A percentile compares a stretch with the other conserved stretches of the same genome.
Conservation (phyloP, 305 asterid genomes). For the Fraxinus nigra region DNA sequence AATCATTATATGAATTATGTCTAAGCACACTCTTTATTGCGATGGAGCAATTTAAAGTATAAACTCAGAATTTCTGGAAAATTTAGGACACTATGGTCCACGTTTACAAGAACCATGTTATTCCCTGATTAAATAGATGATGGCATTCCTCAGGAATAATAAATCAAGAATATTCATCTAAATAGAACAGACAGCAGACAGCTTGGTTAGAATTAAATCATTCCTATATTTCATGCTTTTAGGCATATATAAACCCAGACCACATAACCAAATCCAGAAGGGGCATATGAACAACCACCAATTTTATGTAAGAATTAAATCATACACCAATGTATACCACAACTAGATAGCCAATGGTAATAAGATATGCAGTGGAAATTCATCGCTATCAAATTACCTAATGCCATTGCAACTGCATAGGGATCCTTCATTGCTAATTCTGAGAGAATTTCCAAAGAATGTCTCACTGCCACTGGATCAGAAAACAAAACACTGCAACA, state of each 20-base stretch:
- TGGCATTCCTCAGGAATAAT: background rate
- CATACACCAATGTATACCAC: conserved; percentile 15
- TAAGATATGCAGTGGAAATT: conserved; percentile 1
- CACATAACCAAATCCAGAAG: background rate
- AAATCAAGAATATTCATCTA: background rate
- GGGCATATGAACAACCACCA: conserved; percentile 10
- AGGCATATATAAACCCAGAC: background rate
- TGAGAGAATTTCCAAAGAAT: conserved; percentile 86
- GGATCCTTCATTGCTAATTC: conserved; percentile 87
- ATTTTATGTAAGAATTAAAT: background rate
- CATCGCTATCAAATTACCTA: conserved; percentile 56
- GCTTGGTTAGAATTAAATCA: conserved; percentile 2
- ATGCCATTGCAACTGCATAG: conserved; percentile 87
- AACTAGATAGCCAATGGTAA: conserved; percentile 16
- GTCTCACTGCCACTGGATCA: conserved; percentile 96
- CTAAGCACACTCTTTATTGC: background rate
- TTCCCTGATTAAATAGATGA: background rate
- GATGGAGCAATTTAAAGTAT: background rate
- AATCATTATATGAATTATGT: background rate
- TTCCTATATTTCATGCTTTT: conserved; percentile 1
- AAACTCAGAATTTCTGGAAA: background rate
- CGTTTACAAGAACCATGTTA: background rate
- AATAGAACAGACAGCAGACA: conserved; percentile 10
- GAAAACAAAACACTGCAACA: conserved; percentile 84
- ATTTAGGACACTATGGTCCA: background rate